Conservation (phyloP, 495 filamentous ascomycete genomes). For the Viridothelium virens region DNA sequence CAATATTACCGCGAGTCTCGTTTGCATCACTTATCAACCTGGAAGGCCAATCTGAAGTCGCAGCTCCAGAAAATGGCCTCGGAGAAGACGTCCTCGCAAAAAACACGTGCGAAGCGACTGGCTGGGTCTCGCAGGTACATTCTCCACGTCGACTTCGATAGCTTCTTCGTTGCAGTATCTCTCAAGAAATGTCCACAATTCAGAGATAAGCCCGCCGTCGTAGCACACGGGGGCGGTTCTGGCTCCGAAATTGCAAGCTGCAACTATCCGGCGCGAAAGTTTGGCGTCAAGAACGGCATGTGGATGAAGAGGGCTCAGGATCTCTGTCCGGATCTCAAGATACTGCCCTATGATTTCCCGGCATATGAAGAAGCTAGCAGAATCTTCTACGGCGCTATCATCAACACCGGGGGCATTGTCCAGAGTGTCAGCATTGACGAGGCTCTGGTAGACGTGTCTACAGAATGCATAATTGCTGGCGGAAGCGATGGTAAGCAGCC, state of each 20-base stretch:
- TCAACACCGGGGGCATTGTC: slow-evolving; percentile 70
- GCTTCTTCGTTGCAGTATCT: slow-evolving; percentile 93
- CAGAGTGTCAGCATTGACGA: slow-evolving; percentile 98
- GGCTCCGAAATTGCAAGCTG: slow-evolving; percentile 95
- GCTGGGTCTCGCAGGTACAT: slow-evolving; percentile 70
- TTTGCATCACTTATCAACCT: slow-evolving; percentile 86
- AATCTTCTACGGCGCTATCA: slow-evolving; percentile 75
- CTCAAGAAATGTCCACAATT: slow-evolving; percentile 69
- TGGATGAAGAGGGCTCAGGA: slow-evolving; percentile 91
- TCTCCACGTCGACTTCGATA: slow-evolving; percentile 96
- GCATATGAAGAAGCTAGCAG: slow-evolving; percentile 89
- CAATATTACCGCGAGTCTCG: slow-evolving; percentile 92
- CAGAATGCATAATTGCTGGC: slow-evolving; percentile 54
- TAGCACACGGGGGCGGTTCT: slow-evolving; percentile 76
- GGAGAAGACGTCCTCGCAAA: slow-evolving; percentile 55
- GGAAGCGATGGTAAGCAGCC: slow-evolving; percentile 61
- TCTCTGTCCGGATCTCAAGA: slow-evolving; percentile 74
- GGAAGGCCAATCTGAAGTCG: slow-evolving; percentile 89
- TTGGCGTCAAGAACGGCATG: slow-evolving; percentile 93
- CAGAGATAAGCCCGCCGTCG: slow-evolving; percentile 72
- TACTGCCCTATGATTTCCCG: slow-evolving; percentile 87
- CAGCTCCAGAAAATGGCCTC: slow-evolving; percentile 70
- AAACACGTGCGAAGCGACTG: slow-evolving; percentile 39
- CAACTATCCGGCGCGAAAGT: slow-evolving; percentile 82
- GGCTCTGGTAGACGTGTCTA: slow-evolving; percentile 72